Evolutionary conservation across 1,284 basidiomycete species (phyloP).

Genomic region (Phellopilus nigrolimitatus): DNA sequence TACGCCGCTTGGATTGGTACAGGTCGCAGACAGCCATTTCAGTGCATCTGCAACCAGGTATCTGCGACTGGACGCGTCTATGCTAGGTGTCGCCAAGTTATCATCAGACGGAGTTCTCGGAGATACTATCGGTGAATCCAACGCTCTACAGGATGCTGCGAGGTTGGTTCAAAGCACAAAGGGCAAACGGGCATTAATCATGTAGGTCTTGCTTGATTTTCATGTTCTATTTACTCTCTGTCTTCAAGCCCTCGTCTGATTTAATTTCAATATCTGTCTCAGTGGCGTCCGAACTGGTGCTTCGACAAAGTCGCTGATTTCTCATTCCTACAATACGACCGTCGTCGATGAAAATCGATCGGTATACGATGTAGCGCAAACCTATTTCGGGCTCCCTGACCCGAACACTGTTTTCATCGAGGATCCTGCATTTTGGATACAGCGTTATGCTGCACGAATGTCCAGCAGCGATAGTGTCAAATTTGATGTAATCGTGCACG

Average conservation of each 20-base stretch:
- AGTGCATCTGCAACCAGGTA: background rate
- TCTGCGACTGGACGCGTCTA: constrained; percentile 8
- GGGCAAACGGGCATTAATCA: constrained; percentile 5
- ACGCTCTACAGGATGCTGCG: background rate
- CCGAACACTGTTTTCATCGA: background rate
- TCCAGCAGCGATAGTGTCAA: background rate
- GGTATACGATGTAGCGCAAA: background rate
- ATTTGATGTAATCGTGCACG: constrained; percentile 15
- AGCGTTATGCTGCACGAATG: background rate
- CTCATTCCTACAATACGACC: constrained; percentile 10
- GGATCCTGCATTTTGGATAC: constrained; percentile 6
- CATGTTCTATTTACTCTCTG: background rate
- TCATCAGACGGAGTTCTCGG: background rate
- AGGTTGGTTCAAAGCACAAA: background rate
- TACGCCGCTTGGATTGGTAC: constrained; percentile 8
- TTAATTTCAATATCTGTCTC: background rate
- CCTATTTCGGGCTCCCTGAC: constrained; percentile 3
- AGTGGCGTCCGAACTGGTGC: constrained; percentile 9
- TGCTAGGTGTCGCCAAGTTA: constrained; percentile 3
- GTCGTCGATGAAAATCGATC: constrained; percentile 2
- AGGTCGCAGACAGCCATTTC: constrained; percentile 5
- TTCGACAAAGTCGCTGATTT: constrained; percentile 6
- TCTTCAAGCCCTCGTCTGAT: background rate
- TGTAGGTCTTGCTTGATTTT: constrained; percentile 3
- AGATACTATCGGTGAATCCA: background rate